Evolutionary conservation across 73 alveolate genomes (phyloP), one percentile per base, ranked within the genome.

Genomic region (Paramecium sonneborni): DNA sequence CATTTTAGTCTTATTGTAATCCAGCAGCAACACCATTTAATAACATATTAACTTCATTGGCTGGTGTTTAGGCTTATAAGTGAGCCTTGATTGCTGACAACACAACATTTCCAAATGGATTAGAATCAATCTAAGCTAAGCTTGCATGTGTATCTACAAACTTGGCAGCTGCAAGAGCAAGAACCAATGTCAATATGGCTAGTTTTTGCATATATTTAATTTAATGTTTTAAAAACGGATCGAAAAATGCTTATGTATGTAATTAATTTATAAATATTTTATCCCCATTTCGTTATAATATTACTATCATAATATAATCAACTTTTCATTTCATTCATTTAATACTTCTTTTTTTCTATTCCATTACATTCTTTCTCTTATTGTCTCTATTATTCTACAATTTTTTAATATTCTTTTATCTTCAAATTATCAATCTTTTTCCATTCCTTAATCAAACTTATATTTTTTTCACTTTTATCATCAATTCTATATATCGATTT

Each of bases 181-280:
- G 76, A 79, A 79, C 90, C 90, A 79, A 79, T 79, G 90, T 41
- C 44, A 79, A 43, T 74, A 79, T 39, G 69, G 74, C 72, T 21
- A 79, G 76, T 79, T 79, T 79, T 79, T 79, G 76, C 90, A 79
- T 79, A 43, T 43, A 79, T 43, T 79, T 79, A 79, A 79, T 74
- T 74, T 79, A 79, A 79, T 79, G 74, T 30, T 79, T 79, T 79
- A 79, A 79, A 79, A 79, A 79, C 90, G 90, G 90, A 79, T 79
- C 74, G 90, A 74, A 92, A 97, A 74, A 99, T 62, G 84, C 84
- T 62, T 62, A 97, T 92, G 98, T 62, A 62, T 26, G 84, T n/a
- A 62, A 62, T 62, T 62, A 62, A 62, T 62, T 62, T 62, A 62
- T 62, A 62, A 62, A 26, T 26, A 92, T 55, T 97, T 97, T 94